phyloP scores from a whole-genome alignment of 345 rosid species.

The Gossypium sturtianum region DNA sequence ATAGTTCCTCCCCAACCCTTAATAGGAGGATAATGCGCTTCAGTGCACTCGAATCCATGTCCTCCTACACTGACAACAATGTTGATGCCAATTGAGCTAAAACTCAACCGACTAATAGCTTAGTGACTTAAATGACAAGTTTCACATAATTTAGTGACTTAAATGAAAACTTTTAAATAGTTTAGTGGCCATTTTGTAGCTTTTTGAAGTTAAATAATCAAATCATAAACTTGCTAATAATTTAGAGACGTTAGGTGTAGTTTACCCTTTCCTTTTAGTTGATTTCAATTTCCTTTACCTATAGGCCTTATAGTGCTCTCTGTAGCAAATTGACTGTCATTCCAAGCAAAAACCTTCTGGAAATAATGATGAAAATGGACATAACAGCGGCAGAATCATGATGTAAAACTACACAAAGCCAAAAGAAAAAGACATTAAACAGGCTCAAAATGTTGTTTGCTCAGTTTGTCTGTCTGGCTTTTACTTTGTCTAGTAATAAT shows the following conservation, averaged over 20 bases:
- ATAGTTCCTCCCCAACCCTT: no score
- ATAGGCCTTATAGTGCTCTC: neutral
- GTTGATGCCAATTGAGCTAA: no score
- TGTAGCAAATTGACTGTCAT: neutral
- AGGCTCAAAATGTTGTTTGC: neutral
- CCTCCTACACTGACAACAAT: no score
- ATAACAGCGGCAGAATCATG: neutral
- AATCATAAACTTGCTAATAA: no score
- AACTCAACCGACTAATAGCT: no score
- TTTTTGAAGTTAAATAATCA: no score
- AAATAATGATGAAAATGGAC: neutral
- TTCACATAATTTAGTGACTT: no score
- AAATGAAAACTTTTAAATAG: no score
- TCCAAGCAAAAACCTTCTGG: neutral
- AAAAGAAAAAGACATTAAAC: neutral
- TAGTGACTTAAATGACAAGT: no score
- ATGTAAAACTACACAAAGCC: neutral
- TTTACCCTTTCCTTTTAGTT: neutral
- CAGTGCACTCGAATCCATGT: no score
- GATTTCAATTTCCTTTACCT: neutral
- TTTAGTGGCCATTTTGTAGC: accelerated
- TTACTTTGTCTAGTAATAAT: neutral
- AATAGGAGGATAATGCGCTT: no score
- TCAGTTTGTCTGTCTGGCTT: neutral
- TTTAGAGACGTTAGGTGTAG: no score